Evolutionary conservation across 495 filamentous ascomycete genomes (phyloP).

Genomic region (Poronia punctata): DNA sequence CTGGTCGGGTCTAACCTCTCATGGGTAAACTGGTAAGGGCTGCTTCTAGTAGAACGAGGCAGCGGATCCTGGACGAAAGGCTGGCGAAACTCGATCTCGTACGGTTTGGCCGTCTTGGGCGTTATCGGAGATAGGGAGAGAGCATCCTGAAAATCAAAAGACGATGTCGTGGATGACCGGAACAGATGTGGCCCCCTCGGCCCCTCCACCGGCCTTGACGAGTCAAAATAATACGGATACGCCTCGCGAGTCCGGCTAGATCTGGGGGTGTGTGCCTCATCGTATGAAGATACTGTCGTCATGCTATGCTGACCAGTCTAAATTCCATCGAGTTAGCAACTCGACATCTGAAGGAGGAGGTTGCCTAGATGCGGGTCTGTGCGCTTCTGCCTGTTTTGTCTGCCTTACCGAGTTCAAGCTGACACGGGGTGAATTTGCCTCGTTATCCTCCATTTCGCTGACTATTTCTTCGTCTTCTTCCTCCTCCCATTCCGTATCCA

Average conservation of each 20-base stretch:
- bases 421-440: constrained; percentile 51
- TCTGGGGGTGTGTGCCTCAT: constrained; percentile 64
- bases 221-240: constrained; percentile 26
- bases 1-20: constrained; percentile 51
- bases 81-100: constrained; percentile 27
- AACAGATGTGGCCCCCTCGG: constrained; percentile 89
- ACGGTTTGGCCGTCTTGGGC: constrained; percentile 31
- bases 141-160: constrained; percentile 51
- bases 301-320: constrained; percentile 58
- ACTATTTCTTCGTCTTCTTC: constrained; percentile 39
- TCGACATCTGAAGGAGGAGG: too few relatives aligned
- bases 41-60: constrained; percentile 27
- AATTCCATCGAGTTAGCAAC: too few relatives aligned
- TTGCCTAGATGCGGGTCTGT: constrained; percentile 1
- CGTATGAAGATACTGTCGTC: constrained; percentile 69
- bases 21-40: constrained; percentile 42
- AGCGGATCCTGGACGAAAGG: constrained; percentile 28
- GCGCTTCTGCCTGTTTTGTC: not conserved
- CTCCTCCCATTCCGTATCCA: constrained; percentile 69
- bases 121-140: constrained; percentile 60
- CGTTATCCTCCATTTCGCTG: constrained; percentile 53
- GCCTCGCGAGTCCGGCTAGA: constrained; percentile 37
- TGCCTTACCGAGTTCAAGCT: constrained; percentile 60
- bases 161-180: constrained; percentile 47
- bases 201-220: constrained; percentile 60